Conservation (phyloP, 2,329 filamentous ascomycete genomes). For the Phaeophleospora eucalypticola region DNA sequence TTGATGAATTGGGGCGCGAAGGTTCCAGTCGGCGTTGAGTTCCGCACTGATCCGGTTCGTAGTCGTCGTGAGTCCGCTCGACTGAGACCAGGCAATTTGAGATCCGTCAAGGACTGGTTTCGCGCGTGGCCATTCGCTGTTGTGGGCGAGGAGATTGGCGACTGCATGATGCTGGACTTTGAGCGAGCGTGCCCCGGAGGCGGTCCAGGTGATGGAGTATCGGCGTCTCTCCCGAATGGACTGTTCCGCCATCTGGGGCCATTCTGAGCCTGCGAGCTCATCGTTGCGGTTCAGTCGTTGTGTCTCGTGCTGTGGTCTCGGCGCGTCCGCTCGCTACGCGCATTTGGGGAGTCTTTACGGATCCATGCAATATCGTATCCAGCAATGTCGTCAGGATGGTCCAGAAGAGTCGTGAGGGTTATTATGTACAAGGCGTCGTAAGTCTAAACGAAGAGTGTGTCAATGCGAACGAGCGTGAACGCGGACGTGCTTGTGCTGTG, state of each 20-base stretch:
- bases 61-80: conserved; percentile 33
- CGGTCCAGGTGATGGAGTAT: conserved; percentile 62
- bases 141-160: conserved; percentile 47
- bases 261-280: conserved; percentile 55
- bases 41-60: conserved; percentile 56
- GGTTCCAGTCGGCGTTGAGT: conserved; percentile 66
- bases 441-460: neutral
- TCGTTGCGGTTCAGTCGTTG: conserved; percentile 29
- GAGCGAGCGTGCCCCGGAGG: conserved; percentile 54
- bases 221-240: conserved; percentile 64
- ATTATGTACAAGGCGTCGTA: conserved; percentile 13
- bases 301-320: conserved; percentile 18
- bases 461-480: neutral
- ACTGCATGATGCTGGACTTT: conserved; percentile 69
- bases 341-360: conserved; percentile 6
- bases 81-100: conserved; percentile 34
- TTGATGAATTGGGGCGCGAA: conserved; percentile 98
- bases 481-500: neutral
- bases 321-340: conserved; percentile 17
- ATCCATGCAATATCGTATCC: conserved; percentile 5
- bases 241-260: conserved; percentile 73
- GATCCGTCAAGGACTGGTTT: conserved; percentile 60
- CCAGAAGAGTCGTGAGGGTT: neutral
- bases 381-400: neutral
- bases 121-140: conserved; percentile 55